Percentiles rank a stretch among this genome's conserved stretches.
These are phyloP conservation scores for Angomonas ambiguus DNA, from an alignment of 208 protist species.

Conservation along the genomic window DNA sequence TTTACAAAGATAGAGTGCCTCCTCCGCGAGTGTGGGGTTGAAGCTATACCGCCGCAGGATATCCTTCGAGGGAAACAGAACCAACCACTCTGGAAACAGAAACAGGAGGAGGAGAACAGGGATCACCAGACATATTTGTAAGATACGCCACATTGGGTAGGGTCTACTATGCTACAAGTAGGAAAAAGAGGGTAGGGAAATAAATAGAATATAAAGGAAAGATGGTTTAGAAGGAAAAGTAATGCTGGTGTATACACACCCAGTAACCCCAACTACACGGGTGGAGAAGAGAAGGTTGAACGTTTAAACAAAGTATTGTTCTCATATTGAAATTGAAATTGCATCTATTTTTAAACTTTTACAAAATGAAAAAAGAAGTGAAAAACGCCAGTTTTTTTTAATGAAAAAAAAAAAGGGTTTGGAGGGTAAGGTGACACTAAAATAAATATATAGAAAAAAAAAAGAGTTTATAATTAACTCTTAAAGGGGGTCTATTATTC, in stretches of 20 bases:
- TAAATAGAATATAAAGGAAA: too few relatives aligned
- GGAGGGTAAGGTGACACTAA: neutral
- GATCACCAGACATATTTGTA: neutral
- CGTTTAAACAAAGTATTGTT: too few relatives aligned
- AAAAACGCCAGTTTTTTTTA: neutral
- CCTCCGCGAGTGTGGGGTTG: constrained; percentile 14
- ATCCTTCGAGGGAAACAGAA: neutral
- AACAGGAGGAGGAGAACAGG: neutral
- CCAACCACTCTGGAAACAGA: neutral
- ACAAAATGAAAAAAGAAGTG: constrained; percentile 8
- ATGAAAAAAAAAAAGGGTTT: constrained; percentile 1
- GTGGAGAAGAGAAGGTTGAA: too few relatives aligned
- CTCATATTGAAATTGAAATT: too few relatives aligned
- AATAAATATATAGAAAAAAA: neutral
- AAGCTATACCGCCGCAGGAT: constrained; percentile 8
- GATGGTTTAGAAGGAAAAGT: too few relatives aligned
- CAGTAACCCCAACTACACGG: too few relatives aligned
- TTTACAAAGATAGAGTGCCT: constrained; percentile 43
- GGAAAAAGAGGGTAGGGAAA: neutral
- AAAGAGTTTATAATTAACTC: neutral
- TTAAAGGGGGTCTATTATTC: neutral
- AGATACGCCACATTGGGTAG: too few relatives aligned
- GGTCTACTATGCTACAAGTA: neutral
- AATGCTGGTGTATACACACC: too few relatives aligned
- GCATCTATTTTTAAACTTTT: constrained; percentile 1